Conservation (phyloP, 2,329 filamentous ascomycete genomes). For the Fusarium zealandicum region DNA sequence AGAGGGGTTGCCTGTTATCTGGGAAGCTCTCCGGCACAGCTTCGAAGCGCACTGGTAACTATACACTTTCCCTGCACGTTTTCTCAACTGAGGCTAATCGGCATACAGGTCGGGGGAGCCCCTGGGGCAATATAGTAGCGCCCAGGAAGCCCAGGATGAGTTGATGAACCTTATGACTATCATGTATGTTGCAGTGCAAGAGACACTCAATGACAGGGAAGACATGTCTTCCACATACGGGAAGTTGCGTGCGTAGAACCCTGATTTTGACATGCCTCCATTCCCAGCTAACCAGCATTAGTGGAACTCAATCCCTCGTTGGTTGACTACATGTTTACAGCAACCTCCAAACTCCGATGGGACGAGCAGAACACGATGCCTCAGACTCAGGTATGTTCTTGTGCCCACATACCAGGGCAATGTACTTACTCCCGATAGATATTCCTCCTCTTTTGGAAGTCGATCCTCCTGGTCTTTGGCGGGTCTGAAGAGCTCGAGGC, state of each 20-base stretch:
- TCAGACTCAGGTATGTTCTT: conserved; percentile 64
- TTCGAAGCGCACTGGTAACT: conserved; percentile 63
- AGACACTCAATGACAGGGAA: conserved; percentile 59
- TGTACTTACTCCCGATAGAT: conserved; percentile 56
- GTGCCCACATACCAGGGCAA: background rate
- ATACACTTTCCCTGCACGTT: background rate
- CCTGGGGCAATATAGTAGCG: conserved; percentile 48
- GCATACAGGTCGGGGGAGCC: conserved; percentile 55
- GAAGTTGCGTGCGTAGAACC: conserved; percentile 58
- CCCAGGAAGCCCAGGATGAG: conserved; percentile 65
- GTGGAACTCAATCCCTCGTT: conserved; percentile 70
- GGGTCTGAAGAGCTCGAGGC: conserved; percentile 75
- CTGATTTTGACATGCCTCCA: background rate
- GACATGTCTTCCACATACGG: conserved; percentile 56
- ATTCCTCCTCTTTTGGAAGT: conserved; percentile 90
- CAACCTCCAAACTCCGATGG: conserved; percentile 74
- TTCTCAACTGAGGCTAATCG: conserved; percentile 40
- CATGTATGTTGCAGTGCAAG: conserved; percentile 67
- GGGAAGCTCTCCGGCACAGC: conserved; percentile 56
- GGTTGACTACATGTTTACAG: conserved; percentile 74
- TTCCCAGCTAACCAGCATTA: conserved; percentile 41
- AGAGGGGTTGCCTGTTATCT: conserved; percentile 59
- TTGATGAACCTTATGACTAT: conserved; percentile 69
- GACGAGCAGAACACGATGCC: conserved; percentile 69
- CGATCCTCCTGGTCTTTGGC: conserved; percentile 84